Evolutionary conservation across 495 filamentous ascomycete species (phyloP).

Genomic region (Delitschia confertaspora): DNA sequence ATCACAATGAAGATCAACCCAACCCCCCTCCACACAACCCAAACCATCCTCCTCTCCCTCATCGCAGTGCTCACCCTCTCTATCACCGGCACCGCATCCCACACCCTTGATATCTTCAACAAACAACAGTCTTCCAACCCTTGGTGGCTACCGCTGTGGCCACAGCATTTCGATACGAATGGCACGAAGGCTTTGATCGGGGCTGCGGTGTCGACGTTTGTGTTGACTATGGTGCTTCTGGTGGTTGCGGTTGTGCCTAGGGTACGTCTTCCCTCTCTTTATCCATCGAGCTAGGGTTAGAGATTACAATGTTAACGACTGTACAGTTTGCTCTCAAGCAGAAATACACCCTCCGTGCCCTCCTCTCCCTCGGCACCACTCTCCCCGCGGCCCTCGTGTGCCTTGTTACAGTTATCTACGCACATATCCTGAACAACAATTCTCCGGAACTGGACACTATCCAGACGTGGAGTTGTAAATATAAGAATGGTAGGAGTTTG

Average conservation of each 20-base stretch:
- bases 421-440: slow-evolving; percentile 30
- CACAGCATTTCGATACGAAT: slow-evolving; percentile 31
- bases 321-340: slow-evolving; percentile 10
- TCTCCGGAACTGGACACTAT: slow-evolving; percentile 30
- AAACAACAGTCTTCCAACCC: slow-evolving; percentile 30
- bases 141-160: slow-evolving; percentile 37
- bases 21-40: slow-evolving; percentile 20
- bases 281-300: not conserved
- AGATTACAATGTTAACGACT: slow-evolving; percentile 4
- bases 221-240: slow-evolving; percentile 25
- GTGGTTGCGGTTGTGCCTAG: slow-evolving; percentile 21
- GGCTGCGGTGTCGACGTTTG: slow-evolving; percentile 20
- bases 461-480: slow-evolving; percentile 30
- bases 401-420: slow-evolving; percentile 30
- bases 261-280: slow-evolving; percentile 19
- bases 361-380: slow-evolving; percentile 25
- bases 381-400: slow-evolving; percentile 27
- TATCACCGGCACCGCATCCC: slow-evolving; percentile 29
- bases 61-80: slow-evolving; percentile 22
- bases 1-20: slow-evolving; percentile 28
- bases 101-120: slow-evolving; percentile 30
- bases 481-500: slow-evolving; percentile 14
- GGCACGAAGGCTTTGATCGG: slow-evolving; percentile 33
- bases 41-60: slow-evolving; percentile 19
- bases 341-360: slow-evolving; percentile 16